Evolutionary conservation across 768 basidiomycete genomes (phyloP), one percentile per base, ranked within the genome.

Genomic region (Tylopilus sp.): DNA sequence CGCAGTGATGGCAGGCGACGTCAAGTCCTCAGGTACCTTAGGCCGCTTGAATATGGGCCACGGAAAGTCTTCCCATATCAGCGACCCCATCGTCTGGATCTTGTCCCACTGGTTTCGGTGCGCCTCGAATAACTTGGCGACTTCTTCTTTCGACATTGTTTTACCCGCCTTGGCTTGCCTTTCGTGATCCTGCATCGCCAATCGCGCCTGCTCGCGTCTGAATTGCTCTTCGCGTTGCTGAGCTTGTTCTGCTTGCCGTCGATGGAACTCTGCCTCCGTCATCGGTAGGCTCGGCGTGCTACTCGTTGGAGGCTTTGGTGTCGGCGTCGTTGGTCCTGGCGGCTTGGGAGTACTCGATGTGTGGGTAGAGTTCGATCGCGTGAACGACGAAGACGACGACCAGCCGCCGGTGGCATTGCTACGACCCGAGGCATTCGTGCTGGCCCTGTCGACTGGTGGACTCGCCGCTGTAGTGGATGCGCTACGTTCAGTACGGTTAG

Each of bases 21-120:
- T 82, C 57, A 89, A 75, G 10, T 86, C 84, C 31, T 86, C 86
- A 6, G 83, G 79, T 40, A 60, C 65, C 30, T 65, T 72, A 6
- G 86, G 83, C 40, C 71, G 67, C 63, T 75, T 80, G 64, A 83
- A 71, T 73, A 82, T 74, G 1, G 88, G 87, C 88, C 88, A 90
- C 9, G 88, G 87, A 60, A 90, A 83, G 59, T 78, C 75, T 26
- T 75, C 72, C 87, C 86, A 89, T 31, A 70, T 74, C 51, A 88
- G 69, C 48, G 73, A 71, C 39, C 66, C 66, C 51, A 65, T 35
- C 12, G 57, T 61, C 38, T 68, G 64, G 6, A 83, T 67, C 49
- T 71, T 75, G 44, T 69, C 68, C 86, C 87, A 88, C 45, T 79
- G 78, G 36, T 72, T 71, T 35, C 86, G 85, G 60, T 89, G 86